A percentile compares a stretch with the other conserved stretches of the same genome.
phyloP scores from a whole-genome alignment of 352 stramenopile species.

The Globisporangium nagaii region DNA sequence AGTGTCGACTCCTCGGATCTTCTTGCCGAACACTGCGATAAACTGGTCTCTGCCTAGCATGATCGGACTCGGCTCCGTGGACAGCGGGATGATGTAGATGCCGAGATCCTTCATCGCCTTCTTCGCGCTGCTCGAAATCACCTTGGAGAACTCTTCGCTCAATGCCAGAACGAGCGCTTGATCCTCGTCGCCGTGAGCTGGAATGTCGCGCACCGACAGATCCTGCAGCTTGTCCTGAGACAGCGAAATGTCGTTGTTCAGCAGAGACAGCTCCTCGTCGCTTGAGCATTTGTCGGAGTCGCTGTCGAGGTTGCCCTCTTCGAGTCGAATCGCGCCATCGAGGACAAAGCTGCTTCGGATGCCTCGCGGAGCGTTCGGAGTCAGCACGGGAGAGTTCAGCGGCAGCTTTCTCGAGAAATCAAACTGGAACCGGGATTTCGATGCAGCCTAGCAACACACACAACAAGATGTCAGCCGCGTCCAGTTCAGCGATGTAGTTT shows the following conservation, averaged over 20 bases:
- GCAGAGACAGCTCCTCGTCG: slow-evolving; percentile 54
- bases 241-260: slow-evolving; percentile 50
- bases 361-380: not conserved
- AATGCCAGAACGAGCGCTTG: slow-evolving; percentile 28
- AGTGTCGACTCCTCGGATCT: slow-evolving; percentile 46
- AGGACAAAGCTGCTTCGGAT: slow-evolving; percentile 3
- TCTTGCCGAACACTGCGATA: slow-evolving; percentile 60
- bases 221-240: slow-evolving; percentile 67
- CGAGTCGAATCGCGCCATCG: not conserved
- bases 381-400: slow-evolving; percentile 3
- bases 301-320: slow-evolving; percentile 5
- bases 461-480: not conserved
- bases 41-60: slow-evolving; percentile 50
- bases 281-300: slow-evolving; percentile 35
- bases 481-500: not conserved
- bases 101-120: slow-evolving; percentile 41
- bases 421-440: not conserved
- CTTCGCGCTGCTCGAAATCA: slow-evolving; percentile 34
- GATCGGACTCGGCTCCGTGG: slow-evolving; percentile 18
- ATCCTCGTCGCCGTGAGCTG: slow-evolving; percentile 11
- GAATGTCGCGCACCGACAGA: slow-evolving; percentile 56
- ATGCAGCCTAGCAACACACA: not conserved
- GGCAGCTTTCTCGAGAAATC: slow-evolving; percentile 6
- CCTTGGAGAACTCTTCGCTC: slow-evolving; percentile 30
- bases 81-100: slow-evolving; percentile 37